phyloP scores from a whole-genome alignment of 2,329 filamentous ascomycete genomes.

The Verticillium isaacii region DNA sequence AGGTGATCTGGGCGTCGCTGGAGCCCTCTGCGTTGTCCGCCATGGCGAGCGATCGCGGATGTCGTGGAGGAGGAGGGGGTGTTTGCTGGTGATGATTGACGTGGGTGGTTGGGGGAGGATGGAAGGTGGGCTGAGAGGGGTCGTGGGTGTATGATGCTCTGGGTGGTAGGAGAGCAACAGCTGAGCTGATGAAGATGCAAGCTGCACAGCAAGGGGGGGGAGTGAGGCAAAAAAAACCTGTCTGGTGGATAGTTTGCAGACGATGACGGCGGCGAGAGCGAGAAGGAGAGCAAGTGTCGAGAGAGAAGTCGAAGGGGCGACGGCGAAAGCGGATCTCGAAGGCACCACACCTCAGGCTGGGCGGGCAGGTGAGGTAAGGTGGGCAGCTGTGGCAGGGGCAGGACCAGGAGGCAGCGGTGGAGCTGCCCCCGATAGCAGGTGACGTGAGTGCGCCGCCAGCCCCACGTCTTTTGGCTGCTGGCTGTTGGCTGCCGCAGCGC shows the following conservation, averaged over 20 bases:
- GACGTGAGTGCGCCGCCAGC: neutral
- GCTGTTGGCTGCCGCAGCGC: neutral
- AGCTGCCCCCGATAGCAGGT: neutral
- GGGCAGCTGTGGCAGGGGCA: neutral
- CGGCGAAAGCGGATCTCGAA: neutral
- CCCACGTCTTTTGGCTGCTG: neutral
- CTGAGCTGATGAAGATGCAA: neutral
- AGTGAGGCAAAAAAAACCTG: neutral
- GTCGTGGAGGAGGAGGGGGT: neutral
- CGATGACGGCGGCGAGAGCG: neutral
- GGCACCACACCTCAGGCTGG: neutral
- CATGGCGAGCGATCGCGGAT: conserved; percentile 36
- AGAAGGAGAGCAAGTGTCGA: neutral
- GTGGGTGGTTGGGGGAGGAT: neutral
- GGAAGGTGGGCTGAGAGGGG: neutral
- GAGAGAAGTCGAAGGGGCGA: neutral
- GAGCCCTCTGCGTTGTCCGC: conserved; percentile 57
- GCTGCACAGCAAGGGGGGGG: neutral
- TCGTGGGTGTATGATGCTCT: neutral
- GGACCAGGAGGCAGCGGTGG: neutral
- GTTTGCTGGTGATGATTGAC: neutral
- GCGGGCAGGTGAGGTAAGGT: neutral
- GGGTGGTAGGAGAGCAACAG: neutral
- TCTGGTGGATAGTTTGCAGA: neutral
- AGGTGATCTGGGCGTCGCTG: conserved; percentile 77